These are phyloP conservation scores for Plasmodium fragile DNA, from an alignment of 169 alveolate genomes.

Conservation along the genomic window DNA sequence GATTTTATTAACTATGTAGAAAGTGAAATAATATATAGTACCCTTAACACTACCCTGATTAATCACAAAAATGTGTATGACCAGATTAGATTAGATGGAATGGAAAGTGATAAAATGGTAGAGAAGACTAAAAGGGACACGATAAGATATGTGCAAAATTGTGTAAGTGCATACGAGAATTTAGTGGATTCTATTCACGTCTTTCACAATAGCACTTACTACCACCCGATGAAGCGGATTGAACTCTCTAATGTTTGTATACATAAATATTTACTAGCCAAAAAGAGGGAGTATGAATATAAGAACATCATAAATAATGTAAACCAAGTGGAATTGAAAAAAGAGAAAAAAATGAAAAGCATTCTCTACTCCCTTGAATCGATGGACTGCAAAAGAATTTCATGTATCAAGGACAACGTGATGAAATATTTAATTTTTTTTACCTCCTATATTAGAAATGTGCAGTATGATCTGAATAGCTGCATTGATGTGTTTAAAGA, in stretches of 20 bases:
- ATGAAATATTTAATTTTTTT: slow-evolving; percentile 72
- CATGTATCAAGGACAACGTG: slow-evolving; percentile 57
- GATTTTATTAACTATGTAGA: slow-evolving; percentile 60
- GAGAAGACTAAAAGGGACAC: slow-evolving; percentile 46
- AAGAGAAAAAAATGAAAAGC: slow-evolving; percentile 61
- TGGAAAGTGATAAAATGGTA: slow-evolving; percentile 42
- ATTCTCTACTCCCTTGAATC: slow-evolving; percentile 61
- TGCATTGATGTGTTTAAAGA: slow-evolving; percentile 62
- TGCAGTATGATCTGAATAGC: slow-evolving; percentile 44
- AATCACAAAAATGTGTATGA: slow-evolving; percentile 70
- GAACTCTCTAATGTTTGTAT: slow-evolving; percentile 60
- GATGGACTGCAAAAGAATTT: slow-evolving; percentile 56
- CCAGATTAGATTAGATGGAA: slow-evolving; percentile 51
- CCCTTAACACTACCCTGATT: slow-evolving; percentile 21
- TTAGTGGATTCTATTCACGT: slow-evolving; percentile 32
- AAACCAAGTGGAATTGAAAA: slow-evolving; percentile 34
- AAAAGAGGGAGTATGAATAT: slow-evolving; percentile 67
- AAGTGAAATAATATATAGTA: slow-evolving; percentile 51
- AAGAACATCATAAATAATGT: slow-evolving; percentile 41
- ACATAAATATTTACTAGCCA: slow-evolving; percentile 51
- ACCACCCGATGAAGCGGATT: slow-evolving; percentile 54
- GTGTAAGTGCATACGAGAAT: slow-evolving; percentile 38
- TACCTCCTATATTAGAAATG: slow-evolving; percentile 57
- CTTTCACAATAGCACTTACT: slow-evolving; percentile 60
- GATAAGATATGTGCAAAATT: slow-evolving; percentile 31